Percentiles rank a stretch among this genome's conserved stretches.
These are phyloP conservation scores for Cercospora berteroae DNA, from an alignment of 2,329 filamentous ascomycete species.

Conservation along the genomic window DNA sequence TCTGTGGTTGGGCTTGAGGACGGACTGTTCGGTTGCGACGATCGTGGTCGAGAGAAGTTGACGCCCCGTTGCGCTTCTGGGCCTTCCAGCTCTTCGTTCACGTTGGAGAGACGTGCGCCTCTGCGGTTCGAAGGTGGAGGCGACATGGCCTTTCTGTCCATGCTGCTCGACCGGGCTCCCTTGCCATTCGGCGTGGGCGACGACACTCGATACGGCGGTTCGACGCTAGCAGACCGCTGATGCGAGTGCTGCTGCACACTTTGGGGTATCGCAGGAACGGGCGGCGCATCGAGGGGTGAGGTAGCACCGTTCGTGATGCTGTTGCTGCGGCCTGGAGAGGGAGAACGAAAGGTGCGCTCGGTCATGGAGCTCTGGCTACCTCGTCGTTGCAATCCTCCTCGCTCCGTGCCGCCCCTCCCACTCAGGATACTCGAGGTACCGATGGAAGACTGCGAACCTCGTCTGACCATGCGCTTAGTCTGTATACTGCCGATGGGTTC, in stretches of 20 bases:
- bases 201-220: constrained; percentile 47
- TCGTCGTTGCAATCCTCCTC: constrained; percentile 58
- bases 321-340: constrained; percentile 58
- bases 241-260: constrained; percentile 31
- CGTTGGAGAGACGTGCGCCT: constrained; percentile 42
- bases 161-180: constrained; percentile 34
- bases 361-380: constrained; percentile 80
- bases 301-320: constrained; percentile 28
- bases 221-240: constrained; percentile 52
- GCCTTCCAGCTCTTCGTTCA: constrained; percentile 42
- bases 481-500: constrained; percentile 78
- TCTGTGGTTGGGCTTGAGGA: constrained; percentile 20
- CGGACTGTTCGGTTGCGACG: constrained; percentile 40
- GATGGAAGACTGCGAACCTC: constrained; percentile 70
- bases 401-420: constrained; percentile 30
- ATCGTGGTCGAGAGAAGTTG: constrained; percentile 57
- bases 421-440: constrained; percentile 46
- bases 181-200: constrained; percentile 41
- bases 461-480: constrained; percentile 78
- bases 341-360: constrained; percentile 80
- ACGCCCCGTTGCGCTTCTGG: constrained; percentile 44
- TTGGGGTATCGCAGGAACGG: constrained; percentile 67
- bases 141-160: constrained; percentile 30
- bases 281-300: constrained; percentile 54
- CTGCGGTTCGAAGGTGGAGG: constrained; percentile 20